These are phyloP conservation scores for Cyberlindnera misumaiensis DNA, from an alignment of 805 yeast genomes.

Conservation along the genomic window DNA sequence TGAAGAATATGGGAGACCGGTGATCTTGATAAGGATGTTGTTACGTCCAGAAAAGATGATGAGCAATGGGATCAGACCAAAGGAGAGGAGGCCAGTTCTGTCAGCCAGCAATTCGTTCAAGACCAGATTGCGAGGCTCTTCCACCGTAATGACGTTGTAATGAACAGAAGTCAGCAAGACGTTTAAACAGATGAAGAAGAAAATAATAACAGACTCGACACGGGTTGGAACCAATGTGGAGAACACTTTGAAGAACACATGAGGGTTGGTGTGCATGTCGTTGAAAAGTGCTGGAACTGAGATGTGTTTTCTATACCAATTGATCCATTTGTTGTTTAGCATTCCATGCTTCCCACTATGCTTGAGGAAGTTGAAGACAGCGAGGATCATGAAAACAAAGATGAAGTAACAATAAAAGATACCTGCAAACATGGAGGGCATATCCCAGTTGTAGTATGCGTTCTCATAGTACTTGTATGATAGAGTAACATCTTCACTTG, in stretches of 20 bases:
- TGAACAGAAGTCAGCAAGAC: slow-evolving; percentile 9
- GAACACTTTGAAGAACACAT: slow-evolving; percentile 1
- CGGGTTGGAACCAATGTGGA: slow-evolving; percentile 19
- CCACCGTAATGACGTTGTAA: slow-evolving; percentile 6
- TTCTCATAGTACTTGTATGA: slow-evolving; percentile 3
- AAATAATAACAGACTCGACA: slow-evolving; percentile 24
- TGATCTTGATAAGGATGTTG: slow-evolving; percentile 49
- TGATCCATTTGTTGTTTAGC: slow-evolving; percentile 10
- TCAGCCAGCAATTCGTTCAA: slow-evolving; percentile 10
- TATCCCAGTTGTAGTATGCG: slow-evolving; percentile 15
- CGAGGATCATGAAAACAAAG: slow-evolving; percentile 30
- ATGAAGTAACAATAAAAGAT: slow-evolving; percentile 34
- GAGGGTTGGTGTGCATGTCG: slow-evolving; percentile 11
- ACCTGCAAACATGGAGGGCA: slow-evolving; percentile 19
- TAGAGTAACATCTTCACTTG: background rate
- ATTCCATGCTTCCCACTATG: slow-evolving; percentile 13
- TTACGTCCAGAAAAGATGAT: slow-evolving; percentile 66
- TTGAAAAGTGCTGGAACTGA: slow-evolving; percentile 19
- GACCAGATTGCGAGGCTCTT: background rate
- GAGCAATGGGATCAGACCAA: slow-evolving; percentile 43
- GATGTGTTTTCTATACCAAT: slow-evolving; percentile 14
- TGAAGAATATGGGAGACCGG: slow-evolving; percentile 59
- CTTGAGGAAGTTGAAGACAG: slow-evolving; percentile 26
- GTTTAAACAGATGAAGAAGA: slow-evolving; percentile 27
- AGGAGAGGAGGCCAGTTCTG: slow-evolving; percentile 21